Evolutionary conservation across 2,329 filamentous ascomycete genomes (phyloP), one percentile per base, ranked within the genome.

Genomic region (Fusarium humuli): DNA sequence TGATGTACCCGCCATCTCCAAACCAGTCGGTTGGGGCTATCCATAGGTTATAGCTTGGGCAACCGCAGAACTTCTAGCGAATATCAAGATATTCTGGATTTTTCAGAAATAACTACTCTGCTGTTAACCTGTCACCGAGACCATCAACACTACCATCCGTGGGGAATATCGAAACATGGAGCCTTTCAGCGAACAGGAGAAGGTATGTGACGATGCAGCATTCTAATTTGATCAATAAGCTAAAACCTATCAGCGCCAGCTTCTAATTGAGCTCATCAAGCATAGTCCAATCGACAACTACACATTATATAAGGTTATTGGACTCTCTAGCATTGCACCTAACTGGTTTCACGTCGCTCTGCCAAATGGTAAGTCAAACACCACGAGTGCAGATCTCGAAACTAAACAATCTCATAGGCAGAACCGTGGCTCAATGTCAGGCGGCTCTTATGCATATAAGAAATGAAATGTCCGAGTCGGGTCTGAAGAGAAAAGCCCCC

Each of bases 201-300:
- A 86, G 84, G 85, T 87, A 80, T 59, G 79, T n/a, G 11, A 20
- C 6, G 12, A 18, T 6, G 4, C 10, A 16, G 22, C 18, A 20
- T 27, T 18, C n/a, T 34, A 3, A 29, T 13, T 14, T 20, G 16
- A 16, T 29, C 11, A 6, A 12, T 37, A 53, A 22, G 47, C 52
- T 61, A 45, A 66, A 66, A 67, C 50, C 22, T 9, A 49, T n/a
- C 73, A 89, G 87, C 85, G 86, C 67, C 87, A 87, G 74, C 79
- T 88, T 65, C 81, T 89, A 59, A 85, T 82, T 60, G 87, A 89
- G 77, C 85, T 88, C 72, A 85, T 89, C 77, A 89, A 88, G 72
- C 81, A 81, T 64, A 88, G 86, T 78, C 77, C 81, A 30, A 77
- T 88, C 62, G 83, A 86, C 59, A 75, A 87, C 25, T 75, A 79